phyloP scores from a whole-genome alignment of 495 filamentous ascomycete genomes.

The Acidiella bohemica region DNA sequence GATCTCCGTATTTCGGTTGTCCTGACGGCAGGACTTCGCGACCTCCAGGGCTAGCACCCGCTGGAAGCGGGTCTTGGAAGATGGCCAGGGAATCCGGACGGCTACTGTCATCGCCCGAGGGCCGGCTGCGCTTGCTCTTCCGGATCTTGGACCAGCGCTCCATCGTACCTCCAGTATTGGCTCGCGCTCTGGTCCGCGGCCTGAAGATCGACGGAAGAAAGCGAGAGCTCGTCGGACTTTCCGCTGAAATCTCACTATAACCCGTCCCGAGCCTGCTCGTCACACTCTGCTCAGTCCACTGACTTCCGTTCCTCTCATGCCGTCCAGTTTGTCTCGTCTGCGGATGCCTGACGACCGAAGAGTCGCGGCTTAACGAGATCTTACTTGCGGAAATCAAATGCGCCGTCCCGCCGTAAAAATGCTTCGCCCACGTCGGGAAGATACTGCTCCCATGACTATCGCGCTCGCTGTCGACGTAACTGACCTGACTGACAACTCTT shows the following conservation, averaged over 20 bases:
- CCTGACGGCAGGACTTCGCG: constrained; percentile 11
- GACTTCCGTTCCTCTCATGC: constrained; percentile 22
- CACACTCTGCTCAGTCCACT: constrained; percentile 24
- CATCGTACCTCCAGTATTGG: constrained; percentile 1
- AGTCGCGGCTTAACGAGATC: constrained; percentile 3
- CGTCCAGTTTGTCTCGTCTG: constrained; percentile 8
- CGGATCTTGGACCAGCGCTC: background rate
- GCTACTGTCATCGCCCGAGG: constrained; percentile 3
- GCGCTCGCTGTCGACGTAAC: constrained; percentile 10
- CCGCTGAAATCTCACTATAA: constrained; percentile 15
- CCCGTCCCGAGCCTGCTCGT: constrained; percentile 17
- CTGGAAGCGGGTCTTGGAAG: constrained; percentile 13
- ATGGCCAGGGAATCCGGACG: constrained; percentile 15
- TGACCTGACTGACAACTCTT: constrained; percentile 13
- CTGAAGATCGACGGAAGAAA: constrained; percentile 30
- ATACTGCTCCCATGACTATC: constrained; percentile 12
- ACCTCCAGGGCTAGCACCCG: background rate
- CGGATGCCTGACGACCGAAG: constrained; percentile 27
- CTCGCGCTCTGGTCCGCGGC: constrained; percentile 25
- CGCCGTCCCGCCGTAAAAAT: constrained; percentile 11
- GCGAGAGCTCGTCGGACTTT: constrained; percentile 23
- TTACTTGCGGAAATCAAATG: constrained; percentile 14
- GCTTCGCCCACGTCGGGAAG: constrained; percentile 19
- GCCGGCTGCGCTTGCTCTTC: constrained; percentile 5
- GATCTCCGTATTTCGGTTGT: constrained; percentile 13